Conservation (phyloP, 306 rosid species). For the Cicer arietinum region DNA sequence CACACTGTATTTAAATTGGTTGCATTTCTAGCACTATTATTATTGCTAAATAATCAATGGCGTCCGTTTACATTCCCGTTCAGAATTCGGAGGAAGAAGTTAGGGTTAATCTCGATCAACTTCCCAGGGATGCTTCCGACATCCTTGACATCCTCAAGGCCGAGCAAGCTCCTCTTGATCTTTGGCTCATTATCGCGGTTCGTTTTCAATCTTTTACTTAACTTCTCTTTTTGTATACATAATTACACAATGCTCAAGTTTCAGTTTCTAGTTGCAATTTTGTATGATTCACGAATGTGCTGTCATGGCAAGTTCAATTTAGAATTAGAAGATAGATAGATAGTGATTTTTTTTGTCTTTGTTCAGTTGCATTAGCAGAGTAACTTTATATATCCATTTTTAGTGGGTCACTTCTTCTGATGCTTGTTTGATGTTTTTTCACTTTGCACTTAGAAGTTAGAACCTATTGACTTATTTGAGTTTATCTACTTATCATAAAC, state of each 20-base stretch:
- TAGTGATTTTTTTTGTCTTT: background rate
- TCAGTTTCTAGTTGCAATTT: conserved; percentile 3
- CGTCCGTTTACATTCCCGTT: conserved; percentile 92
- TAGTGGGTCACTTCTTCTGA: background rate
- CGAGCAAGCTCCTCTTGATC: conserved; percentile 98
- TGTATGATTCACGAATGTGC: background rate
- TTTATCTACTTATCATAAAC: background rate
- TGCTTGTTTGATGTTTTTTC: background rate
- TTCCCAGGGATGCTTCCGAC: conserved; percentile 92
- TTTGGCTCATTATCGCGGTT: conserved; percentile 98
- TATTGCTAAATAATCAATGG: conserved; percentile 62
- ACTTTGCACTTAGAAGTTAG: background rate
- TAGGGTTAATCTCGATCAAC: conserved; percentile 93
- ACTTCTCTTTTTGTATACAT: background rate
- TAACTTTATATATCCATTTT: too few relatives aligned
- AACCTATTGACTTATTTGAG: background rate
- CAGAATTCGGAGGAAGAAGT: conserved; percentile 99
- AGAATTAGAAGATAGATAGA: conserved; percentile 9
- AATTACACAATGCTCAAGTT: background rate
- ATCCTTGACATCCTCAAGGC: conserved; percentile 96
- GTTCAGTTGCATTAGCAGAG: conserved; percentile 4
- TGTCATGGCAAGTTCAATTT: background rate
- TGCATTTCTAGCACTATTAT: background rate
- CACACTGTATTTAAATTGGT: background rate
- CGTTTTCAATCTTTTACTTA: conserved; percentile 9